These are phyloP conservation scores for Rhizoclosmatium sp. DNA, from an alignment of 192 early-diverging fungal species.

Conservation along the genomic window DNA sequence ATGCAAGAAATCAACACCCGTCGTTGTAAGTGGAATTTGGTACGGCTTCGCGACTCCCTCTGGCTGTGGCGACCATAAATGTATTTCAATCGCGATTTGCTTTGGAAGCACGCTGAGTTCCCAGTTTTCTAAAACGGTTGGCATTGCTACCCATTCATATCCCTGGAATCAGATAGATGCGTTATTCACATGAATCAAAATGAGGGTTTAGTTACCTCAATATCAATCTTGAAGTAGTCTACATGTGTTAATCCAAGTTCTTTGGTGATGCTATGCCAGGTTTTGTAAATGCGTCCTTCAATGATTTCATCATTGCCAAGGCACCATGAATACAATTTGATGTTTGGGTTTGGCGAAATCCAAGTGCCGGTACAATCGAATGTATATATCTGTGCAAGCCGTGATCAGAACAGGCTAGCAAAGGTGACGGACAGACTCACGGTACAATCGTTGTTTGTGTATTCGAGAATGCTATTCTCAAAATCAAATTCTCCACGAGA, in stretches of 20 bases:
- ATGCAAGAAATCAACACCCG: background rate
- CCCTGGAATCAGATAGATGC: background rate
- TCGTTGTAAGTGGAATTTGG: background rate
- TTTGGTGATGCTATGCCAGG: background rate
- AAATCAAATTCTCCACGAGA: background rate
- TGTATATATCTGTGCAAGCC: background rate
- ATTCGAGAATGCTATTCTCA: background rate
- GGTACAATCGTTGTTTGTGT: background rate
- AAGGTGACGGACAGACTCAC: background rate
- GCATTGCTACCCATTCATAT: slow-evolving; percentile 8
- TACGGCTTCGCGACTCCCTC: background rate
- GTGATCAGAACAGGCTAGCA: background rate
- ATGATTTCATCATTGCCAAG: slow-evolving; percentile 13
- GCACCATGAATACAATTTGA: background rate
- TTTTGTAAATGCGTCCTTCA: background rate
- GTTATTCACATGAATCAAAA: too few relatives aligned
- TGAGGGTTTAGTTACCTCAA: background rate
- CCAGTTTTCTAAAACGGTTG: background rate
- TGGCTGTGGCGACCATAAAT: background rate
- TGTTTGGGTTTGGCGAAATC: background rate
- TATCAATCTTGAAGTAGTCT: slow-evolving; percentile 4
- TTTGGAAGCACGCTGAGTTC: background rate
- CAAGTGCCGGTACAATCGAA: slow-evolving; percentile 17
- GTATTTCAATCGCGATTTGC: slow-evolving; percentile 12
- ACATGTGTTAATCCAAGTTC: slow-evolving; percentile 7